These are phyloP conservation scores for Raddia distichophylla DNA, from an alignment of 176 grass and related monocot genomes.

Conservation along the genomic window DNA sequence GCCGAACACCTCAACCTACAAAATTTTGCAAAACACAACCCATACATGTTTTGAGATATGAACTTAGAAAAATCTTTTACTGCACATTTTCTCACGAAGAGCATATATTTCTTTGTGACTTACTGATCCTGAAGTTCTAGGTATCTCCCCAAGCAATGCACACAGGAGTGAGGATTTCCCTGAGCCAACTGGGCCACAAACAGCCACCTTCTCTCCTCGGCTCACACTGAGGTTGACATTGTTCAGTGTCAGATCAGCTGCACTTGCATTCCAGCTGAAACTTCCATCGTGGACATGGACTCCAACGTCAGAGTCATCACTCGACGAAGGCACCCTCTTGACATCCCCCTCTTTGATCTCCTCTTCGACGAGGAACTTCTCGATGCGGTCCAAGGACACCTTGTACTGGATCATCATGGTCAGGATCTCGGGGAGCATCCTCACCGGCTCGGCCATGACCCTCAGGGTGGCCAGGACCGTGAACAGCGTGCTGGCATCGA, in stretches of 20 bases:
- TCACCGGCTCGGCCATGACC: slow-evolving; percentile 87
- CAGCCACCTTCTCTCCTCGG: slow-evolving; percentile 69
- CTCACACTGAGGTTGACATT: slow-evolving; percentile 56
- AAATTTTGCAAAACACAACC: neutral
- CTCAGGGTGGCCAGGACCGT: slow-evolving; percentile 73
- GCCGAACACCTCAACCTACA: slow-evolving; percentile 76
- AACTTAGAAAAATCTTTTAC: neutral
- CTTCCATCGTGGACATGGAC: slow-evolving; percentile 55
- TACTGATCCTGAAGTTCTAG: slow-evolving; percentile 74
- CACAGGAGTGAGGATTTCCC: slow-evolving; percentile 83
- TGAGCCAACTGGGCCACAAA: slow-evolving; percentile 86
- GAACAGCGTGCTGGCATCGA: slow-evolving; percentile 84
- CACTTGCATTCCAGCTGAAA: slow-evolving; percentile 68
- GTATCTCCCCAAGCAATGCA: slow-evolving; percentile 89
- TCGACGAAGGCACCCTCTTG: slow-evolving; percentile 27
- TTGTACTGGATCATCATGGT: slow-evolving; percentile 90
- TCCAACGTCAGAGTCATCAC: slow-evolving; percentile 41
- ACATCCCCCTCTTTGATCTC: slow-evolving; percentile 76
- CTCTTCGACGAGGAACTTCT: slow-evolving; percentile 76
- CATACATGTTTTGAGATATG: slow-evolving; percentile 5
- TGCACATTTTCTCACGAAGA: slow-evolving; percentile 20
- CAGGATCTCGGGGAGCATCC: slow-evolving; percentile 76
- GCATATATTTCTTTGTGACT: slow-evolving; percentile 31
- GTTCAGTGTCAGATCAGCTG: slow-evolving; percentile 50
- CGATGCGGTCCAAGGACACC: slow-evolving; percentile 81